A percentile compares a stretch with the other conserved stretches of the same genome.
These are phyloP conservation scores for Guadua angustifolia DNA, from an alignment of 176 grass and related monocot genomes.

Conservation along the genomic window DNA sequence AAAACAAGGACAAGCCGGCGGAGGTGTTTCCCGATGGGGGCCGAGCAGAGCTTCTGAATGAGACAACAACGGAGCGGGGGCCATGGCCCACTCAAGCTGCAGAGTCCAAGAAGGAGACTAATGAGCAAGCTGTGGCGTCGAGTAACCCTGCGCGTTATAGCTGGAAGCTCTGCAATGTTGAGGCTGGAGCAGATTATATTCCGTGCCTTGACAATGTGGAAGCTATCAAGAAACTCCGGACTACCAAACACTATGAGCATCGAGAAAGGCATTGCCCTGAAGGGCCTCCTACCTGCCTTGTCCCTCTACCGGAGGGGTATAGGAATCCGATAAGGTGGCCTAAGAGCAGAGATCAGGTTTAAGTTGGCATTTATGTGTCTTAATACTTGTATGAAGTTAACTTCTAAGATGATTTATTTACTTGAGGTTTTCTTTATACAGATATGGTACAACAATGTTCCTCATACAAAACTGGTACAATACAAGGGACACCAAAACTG, in stretches of 20 bases:
- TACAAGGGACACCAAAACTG: slow-evolving; percentile 94
- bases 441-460: slow-evolving; percentile 92
- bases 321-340: slow-evolving; percentile 67
- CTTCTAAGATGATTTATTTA: slow-evolving; percentile 32
- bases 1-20: slow-evolving; percentile 33
- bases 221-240: slow-evolving; percentile 69
- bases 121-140: slow-evolving; percentile 29
- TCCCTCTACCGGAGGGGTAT: slow-evolving; percentile 64
- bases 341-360: slow-evolving; percentile 76
- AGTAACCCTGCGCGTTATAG: slow-evolving; percentile 14
- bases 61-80: slow-evolving; percentile 43
- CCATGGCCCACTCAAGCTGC: slow-evolving; percentile 63
- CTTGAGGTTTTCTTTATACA: slow-evolving; percentile 33
- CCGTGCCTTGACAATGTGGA: slow-evolving; percentile 86
- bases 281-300: slow-evolving; percentile 63
- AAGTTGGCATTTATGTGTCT: background rate
- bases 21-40: slow-evolving; percentile 52
- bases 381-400: background rate
- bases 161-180: slow-evolving; percentile 73
- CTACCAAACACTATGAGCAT: slow-evolving; percentile 85
- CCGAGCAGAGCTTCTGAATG: slow-evolving; percentile 63
- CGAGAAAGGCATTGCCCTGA: slow-evolving; percentile 82
- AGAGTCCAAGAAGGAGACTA: slow-evolving; percentile 58
- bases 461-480: slow-evolving; percentile 71
- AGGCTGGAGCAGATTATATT: slow-evolving; percentile 69